phyloP scores from a whole-genome alignment of 495 filamentous ascomycete genomes.

The Hypoxylon trugodes region DNA sequence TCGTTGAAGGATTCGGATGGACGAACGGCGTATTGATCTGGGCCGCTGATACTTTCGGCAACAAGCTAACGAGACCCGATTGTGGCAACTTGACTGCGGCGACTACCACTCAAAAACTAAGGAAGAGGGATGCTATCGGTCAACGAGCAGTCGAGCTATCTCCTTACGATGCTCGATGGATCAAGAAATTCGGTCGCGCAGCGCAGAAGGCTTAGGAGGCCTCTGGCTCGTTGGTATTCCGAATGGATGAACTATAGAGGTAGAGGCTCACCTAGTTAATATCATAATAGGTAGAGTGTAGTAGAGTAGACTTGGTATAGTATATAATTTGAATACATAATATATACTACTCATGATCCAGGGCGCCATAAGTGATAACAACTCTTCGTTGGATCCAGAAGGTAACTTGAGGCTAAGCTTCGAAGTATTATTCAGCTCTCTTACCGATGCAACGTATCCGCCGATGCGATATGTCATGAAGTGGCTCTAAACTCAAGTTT shows the following conservation, averaged over 20 bases:
- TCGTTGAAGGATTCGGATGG: slow-evolving; percentile 63
- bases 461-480: too few species aligned
- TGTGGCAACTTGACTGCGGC: slow-evolving; percentile 55
- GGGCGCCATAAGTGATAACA: too few species aligned
- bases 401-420: too few species aligned
- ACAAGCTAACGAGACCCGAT: slow-evolving; percentile 50
- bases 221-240: background rate
- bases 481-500: too few species aligned
- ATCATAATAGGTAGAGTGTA: background rate
- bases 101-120: slow-evolving; percentile 31
- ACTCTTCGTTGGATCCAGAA: too few species aligned
- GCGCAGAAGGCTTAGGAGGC: background rate
- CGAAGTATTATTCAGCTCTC: background rate
- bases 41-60: slow-evolving; percentile 56
- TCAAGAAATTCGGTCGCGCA: slow-evolving; percentile 46
- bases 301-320: too few species aligned
- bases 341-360: too few species aligned
- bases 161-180: slow-evolving; percentile 49
- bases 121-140: slow-evolving; percentile 21
- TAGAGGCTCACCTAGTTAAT: background rate
- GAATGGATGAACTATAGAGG: background rate
- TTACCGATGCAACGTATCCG: background rate
- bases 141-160: slow-evolving; percentile 54
- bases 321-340: background rate
- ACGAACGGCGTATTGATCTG: slow-evolving; percentile 62